phyloP scores from a whole-genome alignment of 1,284 basidiomycete genomes.

The Exobasidium cylindrosporum region DNA sequence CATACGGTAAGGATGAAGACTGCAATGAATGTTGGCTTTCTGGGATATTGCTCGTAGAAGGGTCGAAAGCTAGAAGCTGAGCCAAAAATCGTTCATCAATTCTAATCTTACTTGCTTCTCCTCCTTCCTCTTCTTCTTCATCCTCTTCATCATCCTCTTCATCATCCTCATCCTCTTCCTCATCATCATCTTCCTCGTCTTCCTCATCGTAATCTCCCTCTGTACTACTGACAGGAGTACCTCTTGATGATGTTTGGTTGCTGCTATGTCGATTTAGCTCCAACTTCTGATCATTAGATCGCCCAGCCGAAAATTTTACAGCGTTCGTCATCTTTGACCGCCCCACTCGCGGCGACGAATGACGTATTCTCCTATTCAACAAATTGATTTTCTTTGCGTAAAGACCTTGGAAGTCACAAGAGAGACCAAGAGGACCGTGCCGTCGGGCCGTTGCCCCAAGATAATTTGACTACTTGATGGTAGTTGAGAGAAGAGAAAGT shows the following conservation, averaged over 20 bases:
- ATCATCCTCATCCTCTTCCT: conserved; percentile 33
- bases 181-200: conserved; percentile 24
- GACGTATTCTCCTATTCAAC: too few relatives aligned
- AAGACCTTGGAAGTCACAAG: too few relatives aligned
- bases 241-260: background rate
- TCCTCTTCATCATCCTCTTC: conserved; percentile 27
- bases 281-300: background rate
- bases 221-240: background rate
- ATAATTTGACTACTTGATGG: too few relatives aligned
- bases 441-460: too few relatives aligned
- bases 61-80: conserved; percentile 5
- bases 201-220: conserved; percentile 21
- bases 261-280: too few relatives aligned
- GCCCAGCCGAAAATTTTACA: too few relatives aligned
- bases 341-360: too few relatives aligned
- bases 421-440: too few relatives aligned
- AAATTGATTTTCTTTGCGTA: too few relatives aligned
- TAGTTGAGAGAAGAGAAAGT: too few relatives aligned
- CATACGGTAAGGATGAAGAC: background rate
- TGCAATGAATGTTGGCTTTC: background rate
- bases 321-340: too few relatives aligned
- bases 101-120: conserved; percentile 1
- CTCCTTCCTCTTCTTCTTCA: background rate
- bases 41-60: background rate
- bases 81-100: conserved; percentile 11